These are phyloP conservation scores for Solanum appendiculatum DNA, from an alignment of 257 asterid species.

Conservation along the genomic window DNA sequence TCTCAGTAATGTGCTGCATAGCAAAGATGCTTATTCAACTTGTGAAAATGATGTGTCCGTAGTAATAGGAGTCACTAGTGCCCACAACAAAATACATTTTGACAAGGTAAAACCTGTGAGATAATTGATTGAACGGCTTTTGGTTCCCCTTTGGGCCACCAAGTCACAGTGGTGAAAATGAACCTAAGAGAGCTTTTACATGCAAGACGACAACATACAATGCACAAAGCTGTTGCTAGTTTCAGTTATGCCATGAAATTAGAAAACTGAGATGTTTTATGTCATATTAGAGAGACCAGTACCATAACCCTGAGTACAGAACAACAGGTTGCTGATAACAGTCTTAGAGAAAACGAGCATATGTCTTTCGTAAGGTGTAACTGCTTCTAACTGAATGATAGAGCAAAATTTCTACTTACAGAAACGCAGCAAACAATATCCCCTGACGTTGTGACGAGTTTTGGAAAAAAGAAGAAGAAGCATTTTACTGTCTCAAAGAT, in stretches of 20 bases:
- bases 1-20: constrained; percentile 35
- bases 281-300: background rate
- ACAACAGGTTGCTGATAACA: background rate
- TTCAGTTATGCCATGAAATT: background rate
- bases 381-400: background rate
- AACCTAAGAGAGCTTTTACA: background rate
- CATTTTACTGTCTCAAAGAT: background rate
- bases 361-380: background rate
- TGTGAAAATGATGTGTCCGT: background rate
- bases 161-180: background rate
- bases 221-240: background rate
- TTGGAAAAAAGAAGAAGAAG: background rate
- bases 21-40: background rate
- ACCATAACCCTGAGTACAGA: background rate
- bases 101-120: background rate
- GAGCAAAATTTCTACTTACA: background rate
- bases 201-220: background rate
- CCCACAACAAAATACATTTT: background rate
- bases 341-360: background rate
- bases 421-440: background rate
- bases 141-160: background rate
- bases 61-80: background rate
- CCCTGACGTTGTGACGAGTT: background rate
- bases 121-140: background rate
- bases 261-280: background rate